Evolutionary conservation across 345 rosid species (phyloP).

Genomic region (Populus tremula): DNA sequence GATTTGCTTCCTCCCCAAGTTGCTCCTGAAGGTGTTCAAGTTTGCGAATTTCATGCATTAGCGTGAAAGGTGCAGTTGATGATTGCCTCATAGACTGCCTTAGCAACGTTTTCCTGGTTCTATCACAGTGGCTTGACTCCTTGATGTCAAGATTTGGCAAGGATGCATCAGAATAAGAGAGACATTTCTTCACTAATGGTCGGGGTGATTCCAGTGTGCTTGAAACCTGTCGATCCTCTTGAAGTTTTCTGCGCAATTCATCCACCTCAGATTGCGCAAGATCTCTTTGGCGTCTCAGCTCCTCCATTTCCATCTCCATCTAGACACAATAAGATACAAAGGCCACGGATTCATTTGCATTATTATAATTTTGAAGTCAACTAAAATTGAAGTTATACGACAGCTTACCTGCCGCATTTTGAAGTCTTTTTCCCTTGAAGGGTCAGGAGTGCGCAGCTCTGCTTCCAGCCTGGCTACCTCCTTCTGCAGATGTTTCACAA

Average conservation of each 20-base stretch:
- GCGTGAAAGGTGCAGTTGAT: conserved; percentile 87
- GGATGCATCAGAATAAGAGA: conserved; percentile 68
- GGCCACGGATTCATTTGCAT: conserved; percentile 11
- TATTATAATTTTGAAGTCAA: not conserved
- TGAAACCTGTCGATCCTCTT: conserved; percentile 62
- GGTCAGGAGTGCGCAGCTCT: conserved; percentile 91
- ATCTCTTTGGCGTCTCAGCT: conserved; percentile 84
- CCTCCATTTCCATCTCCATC: conserved; percentile 98
- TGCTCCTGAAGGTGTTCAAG: conserved; percentile 99
- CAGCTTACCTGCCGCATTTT: conserved; percentile 73
- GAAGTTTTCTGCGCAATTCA: conserved; percentile 70
- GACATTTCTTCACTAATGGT: conserved; percentile 81
- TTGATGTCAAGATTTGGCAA: conserved; percentile 55
- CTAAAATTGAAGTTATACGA: not conserved
- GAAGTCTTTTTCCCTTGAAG: conserved; percentile 77
- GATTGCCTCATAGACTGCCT: conserved; percentile 95
- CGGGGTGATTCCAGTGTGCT: conserved; percentile 52
- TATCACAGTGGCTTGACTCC: conserved; percentile 43
- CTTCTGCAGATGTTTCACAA: conserved; percentile 97
- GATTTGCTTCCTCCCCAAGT: conserved; percentile 92
- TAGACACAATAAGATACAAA: conserved; percentile 20
- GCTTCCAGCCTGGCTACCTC: conserved; percentile 98
- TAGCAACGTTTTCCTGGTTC: conserved; percentile 54
- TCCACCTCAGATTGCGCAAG: conserved; percentile 75
- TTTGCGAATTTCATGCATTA: conserved; percentile 98